Conservation (phyloP, 768 basidiomycete genomes). For the Boletus sp. region DNA sequence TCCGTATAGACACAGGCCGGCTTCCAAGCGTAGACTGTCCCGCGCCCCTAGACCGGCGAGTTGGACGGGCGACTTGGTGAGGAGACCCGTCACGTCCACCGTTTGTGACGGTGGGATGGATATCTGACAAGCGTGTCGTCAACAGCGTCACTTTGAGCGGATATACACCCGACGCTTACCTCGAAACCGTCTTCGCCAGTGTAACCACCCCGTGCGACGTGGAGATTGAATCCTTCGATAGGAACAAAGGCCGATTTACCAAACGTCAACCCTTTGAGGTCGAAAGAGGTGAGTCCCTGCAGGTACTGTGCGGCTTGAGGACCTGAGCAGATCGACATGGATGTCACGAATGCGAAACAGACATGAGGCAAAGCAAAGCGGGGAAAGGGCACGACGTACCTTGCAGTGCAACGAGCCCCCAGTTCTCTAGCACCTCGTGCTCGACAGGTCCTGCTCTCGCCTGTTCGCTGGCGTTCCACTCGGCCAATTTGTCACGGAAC, state of each 20-base stretch:
- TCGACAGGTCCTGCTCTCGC: slow-evolving; percentile 61
- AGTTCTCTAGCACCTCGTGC: slow-evolving; percentile 74
- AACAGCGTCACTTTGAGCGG: neutral
- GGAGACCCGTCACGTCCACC: slow-evolving; percentile 59
- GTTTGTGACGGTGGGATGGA: slow-evolving; percentile 82
- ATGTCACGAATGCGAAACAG: neutral
- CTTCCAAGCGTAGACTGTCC: slow-evolving; percentile 92
- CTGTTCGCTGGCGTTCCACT: slow-evolving; percentile 69
- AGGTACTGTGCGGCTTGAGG: slow-evolving; percentile 80
- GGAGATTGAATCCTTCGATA: slow-evolving; percentile 58
- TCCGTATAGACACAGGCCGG: slow-evolving; percentile 96
- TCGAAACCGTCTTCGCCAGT: slow-evolving; percentile 99
- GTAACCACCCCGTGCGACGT: slow-evolving; percentile 93
- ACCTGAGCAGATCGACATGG: slow-evolving; percentile 39
- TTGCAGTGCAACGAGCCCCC: slow-evolving; percentile 90
- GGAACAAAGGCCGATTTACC: slow-evolving; percentile 80
- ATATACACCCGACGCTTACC: slow-evolving; percentile 35
- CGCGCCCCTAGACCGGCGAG: slow-evolving; percentile 89
- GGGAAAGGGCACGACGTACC: slow-evolving; percentile 44
- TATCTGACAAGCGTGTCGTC: slow-evolving; percentile 48
- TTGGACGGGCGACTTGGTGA: slow-evolving; percentile 65
- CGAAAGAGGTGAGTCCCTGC: slow-evolving; percentile 70
- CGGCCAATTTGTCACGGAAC: slow-evolving; percentile 62
- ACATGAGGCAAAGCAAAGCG: neutral
- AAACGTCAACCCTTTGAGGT: slow-evolving; percentile 74